These are phyloP conservation scores for Linnemannia zychae DNA, from an alignment of 192 early-diverging fungal species.

Conservation along the genomic window DNA sequence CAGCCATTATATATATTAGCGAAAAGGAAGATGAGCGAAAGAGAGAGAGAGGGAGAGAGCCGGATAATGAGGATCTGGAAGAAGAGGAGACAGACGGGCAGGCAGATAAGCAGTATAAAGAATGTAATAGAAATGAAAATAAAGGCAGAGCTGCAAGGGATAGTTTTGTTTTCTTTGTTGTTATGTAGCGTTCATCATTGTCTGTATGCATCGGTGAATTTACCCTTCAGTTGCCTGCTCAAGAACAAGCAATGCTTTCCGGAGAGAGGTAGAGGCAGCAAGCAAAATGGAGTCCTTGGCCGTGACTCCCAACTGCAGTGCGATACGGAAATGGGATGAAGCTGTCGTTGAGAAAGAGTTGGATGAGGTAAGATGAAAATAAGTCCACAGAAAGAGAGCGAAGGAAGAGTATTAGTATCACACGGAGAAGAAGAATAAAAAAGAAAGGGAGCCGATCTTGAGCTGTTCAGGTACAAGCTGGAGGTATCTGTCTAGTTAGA, in stretches of 20 bases:
- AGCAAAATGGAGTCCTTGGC: constrained; percentile 41
- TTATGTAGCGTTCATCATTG: background rate
- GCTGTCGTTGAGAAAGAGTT: background rate
- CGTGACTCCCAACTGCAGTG: constrained; percentile 72
- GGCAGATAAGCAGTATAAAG: too few relatives aligned
- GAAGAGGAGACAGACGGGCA: background rate
- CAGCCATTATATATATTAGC: background rate
- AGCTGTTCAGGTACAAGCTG: background rate
- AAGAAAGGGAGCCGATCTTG: background rate
- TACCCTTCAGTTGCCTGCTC: constrained; percentile 62
- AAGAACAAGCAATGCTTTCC: constrained; percentile 71
- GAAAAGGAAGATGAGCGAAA: background rate
- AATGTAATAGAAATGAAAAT: background rate
- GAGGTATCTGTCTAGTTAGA: background rate
- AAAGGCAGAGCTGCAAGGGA: constrained; percentile 3
- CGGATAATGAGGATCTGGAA: background rate
- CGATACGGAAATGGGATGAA: constrained; percentile 51
- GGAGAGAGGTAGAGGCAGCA: constrained; percentile 66
- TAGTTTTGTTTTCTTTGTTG: background rate
- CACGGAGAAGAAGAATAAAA: background rate
- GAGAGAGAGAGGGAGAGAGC: background rate
- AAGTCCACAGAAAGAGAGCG: background rate
- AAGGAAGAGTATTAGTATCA: background rate
- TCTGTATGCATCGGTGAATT: constrained; percentile 4
- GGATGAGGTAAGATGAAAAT: constrained; percentile 2